These are phyloP conservation scores for Setomelanomma holmii DNA, from an alignment of 2,329 filamentous ascomycete genomes.

Conservation along the genomic window DNA sequence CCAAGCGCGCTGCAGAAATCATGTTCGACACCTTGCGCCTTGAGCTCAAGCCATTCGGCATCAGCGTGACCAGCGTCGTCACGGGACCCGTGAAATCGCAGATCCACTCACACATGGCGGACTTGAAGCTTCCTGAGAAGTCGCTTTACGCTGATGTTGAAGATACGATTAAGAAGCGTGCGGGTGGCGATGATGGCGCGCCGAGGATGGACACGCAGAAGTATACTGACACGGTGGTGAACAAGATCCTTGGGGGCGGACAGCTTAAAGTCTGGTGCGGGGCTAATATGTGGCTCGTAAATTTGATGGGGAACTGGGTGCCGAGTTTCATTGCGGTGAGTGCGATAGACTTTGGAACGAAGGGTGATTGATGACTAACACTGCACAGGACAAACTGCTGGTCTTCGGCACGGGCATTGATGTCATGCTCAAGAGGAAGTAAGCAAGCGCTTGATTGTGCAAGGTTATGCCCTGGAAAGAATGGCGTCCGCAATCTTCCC, in stretches of 20 bases:
- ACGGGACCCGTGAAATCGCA: conserved; percentile 13
- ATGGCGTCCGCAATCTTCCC: conserved; percentile 43
- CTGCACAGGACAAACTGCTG: neutral
- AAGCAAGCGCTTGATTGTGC: neutral
- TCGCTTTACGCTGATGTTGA: conserved; percentile 5
- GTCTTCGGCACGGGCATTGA: neutral
- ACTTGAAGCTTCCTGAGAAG: conserved; percentile 6
- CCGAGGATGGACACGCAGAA: conserved; percentile 9
- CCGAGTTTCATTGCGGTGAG: neutral
- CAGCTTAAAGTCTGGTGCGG: conserved; percentile 3
- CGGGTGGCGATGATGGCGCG: conserved; percentile 7
- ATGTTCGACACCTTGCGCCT: conserved; percentile 24
- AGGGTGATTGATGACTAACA: neutral
- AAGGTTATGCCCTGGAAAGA: neutral
- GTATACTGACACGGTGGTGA: conserved; percentile 21
- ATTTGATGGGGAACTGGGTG: neutral
- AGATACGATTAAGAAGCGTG: conserved; percentile 1
- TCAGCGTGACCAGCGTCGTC: conserved; percentile 21
- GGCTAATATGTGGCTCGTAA: neutral
- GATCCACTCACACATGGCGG: neutral
- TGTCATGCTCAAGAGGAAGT: neutral
- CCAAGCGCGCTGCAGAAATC: conserved; percentile 45
- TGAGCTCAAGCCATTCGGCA: conserved; percentile 22
- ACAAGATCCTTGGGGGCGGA: neutral
- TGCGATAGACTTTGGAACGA: no score